A percentile compares a stretch with the other conserved stretches of the same genome.
Evolutionary conservation across 106 monocot genomes (phyloP).

Genomic region (Dioscorea zingiberensis): DNA sequence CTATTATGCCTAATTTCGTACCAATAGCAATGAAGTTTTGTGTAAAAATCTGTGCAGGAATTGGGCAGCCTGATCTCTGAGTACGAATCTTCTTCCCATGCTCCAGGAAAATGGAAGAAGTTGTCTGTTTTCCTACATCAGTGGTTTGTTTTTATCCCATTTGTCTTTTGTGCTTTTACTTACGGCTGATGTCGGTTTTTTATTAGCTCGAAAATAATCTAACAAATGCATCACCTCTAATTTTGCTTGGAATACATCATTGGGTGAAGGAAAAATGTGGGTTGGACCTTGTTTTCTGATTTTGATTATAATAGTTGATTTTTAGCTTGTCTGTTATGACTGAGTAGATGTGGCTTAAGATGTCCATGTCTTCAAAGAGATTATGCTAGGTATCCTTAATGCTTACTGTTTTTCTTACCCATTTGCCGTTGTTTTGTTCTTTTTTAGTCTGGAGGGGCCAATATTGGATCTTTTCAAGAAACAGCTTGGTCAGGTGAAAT

Average conservation of each 20-base stretch:
- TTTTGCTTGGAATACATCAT: too few species aligned
- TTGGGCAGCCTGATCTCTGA: constrained; percentile 55
- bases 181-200: background rate
- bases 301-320: too few species aligned
- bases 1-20: too few species aligned
- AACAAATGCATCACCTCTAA: too few species aligned
- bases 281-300: too few species aligned
- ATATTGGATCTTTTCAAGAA: constrained; percentile 67
- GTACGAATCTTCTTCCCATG: constrained; percentile 55
- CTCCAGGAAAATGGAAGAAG: constrained; percentile 81
- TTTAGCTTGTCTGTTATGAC: too few species aligned
- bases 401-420: background rate
- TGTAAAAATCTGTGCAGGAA: constrained; percentile 32
- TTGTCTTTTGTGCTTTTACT: background rate
- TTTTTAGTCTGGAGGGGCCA: constrained; percentile 71
- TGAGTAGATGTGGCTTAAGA: too few species aligned
- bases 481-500: constrained; percentile 47
- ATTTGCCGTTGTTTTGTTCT: background rate
- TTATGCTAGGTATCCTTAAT: background rate
- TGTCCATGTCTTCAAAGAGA: too few species aligned
- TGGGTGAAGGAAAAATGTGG: too few species aligned
- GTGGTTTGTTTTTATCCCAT: constrained; percentile 41
- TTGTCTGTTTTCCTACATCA: constrained; percentile 57
- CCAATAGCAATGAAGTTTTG: too few species aligned
- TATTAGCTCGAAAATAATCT: background rate